Conservation (phyloP, 352 stramenopile species). For the Plasmopara halstedii region DNA sequence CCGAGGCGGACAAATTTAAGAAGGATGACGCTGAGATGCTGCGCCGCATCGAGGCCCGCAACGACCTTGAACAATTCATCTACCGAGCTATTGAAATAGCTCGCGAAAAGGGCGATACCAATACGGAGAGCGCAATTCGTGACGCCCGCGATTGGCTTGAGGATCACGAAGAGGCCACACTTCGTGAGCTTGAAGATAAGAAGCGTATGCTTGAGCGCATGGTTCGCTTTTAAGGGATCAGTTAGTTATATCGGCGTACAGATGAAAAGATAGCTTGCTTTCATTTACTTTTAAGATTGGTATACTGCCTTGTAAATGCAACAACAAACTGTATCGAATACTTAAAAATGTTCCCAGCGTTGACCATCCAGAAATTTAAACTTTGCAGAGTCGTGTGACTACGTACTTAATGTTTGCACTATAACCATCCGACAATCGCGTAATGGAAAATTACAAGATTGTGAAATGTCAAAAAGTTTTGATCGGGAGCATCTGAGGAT, state of each 20-base stretch:
- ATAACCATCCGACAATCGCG: too few relatives aligned
- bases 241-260: slow-evolving; percentile 25
- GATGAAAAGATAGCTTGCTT: slow-evolving; percentile 28
- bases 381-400: too few relatives aligned
- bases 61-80: slow-evolving; percentile 64
- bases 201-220: slow-evolving; percentile 76
- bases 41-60: slow-evolving; percentile 57
- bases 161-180: slow-evolving; percentile 79
- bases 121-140: slow-evolving; percentile 72
- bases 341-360: too few relatives aligned
- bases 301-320: not conserved
- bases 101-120: slow-evolving; percentile 57
- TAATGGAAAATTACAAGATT: too few relatives aligned
- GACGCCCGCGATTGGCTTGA: slow-evolving; percentile 87
- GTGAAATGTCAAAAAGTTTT: too few relatives aligned
- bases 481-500: too few relatives aligned
- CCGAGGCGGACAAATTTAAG: slow-evolving; percentile 66
- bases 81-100: slow-evolving; percentile 64
- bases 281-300: slow-evolving; percentile 15
- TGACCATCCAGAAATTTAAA: too few relatives aligned
- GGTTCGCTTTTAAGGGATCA: slow-evolving; percentile 48
- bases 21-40: slow-evolving; percentile 68
- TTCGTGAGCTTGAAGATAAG: slow-evolving; percentile 94
- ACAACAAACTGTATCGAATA: too few relatives aligned
- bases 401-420: too few relatives aligned